Conservation (phyloP, 805 yeast genomes). For the Grigorovia jiainica region DNA sequence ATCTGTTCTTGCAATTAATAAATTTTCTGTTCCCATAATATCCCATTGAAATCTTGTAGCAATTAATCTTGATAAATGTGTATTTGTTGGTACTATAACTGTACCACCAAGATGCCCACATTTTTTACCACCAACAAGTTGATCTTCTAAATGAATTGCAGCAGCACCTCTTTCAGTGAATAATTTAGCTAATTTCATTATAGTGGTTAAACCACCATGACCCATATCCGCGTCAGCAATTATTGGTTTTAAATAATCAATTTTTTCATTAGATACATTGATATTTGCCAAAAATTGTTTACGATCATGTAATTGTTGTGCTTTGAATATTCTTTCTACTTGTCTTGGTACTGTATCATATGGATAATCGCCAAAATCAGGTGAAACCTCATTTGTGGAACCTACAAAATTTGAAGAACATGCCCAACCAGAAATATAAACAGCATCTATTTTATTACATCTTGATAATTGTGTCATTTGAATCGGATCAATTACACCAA, state of each 20-base stretch:
- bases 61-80: slow-evolving; percentile 43
- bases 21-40: slow-evolving; percentile 48
- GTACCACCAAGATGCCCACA: slow-evolving; percentile 59
- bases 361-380: slow-evolving; percentile 63
- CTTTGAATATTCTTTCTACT: slow-evolving; percentile 48
- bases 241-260: slow-evolving; percentile 52
- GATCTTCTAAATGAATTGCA: slow-evolving; percentile 57
- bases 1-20: slow-evolving; percentile 54
- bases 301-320: slow-evolving; percentile 49
- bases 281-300: slow-evolving; percentile 34
- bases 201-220: slow-evolving; percentile 52
- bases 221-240: slow-evolving; percentile 64
- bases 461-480: slow-evolving; percentile 49
- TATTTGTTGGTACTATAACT: slow-evolving; percentile 49
- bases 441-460: slow-evolving; percentile 38
- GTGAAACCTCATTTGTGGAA: slow-evolving; percentile 53
- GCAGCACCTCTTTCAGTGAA: slow-evolving; percentile 64
- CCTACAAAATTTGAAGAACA: slow-evolving; percentile 44
- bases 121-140: slow-evolving; percentile 55
- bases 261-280: slow-evolving; percentile 13
- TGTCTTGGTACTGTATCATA: slow-evolving; percentile 63
- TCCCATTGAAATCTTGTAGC: slow-evolving; percentile 60
- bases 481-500: slow-evolving; percentile 56
- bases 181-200: slow-evolving; percentile 54
- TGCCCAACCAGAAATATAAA: slow-evolving; percentile 56